Conservation (phyloP, 768 basidiomycete genomes). For the Suillus fuscotomentosus region DNA sequence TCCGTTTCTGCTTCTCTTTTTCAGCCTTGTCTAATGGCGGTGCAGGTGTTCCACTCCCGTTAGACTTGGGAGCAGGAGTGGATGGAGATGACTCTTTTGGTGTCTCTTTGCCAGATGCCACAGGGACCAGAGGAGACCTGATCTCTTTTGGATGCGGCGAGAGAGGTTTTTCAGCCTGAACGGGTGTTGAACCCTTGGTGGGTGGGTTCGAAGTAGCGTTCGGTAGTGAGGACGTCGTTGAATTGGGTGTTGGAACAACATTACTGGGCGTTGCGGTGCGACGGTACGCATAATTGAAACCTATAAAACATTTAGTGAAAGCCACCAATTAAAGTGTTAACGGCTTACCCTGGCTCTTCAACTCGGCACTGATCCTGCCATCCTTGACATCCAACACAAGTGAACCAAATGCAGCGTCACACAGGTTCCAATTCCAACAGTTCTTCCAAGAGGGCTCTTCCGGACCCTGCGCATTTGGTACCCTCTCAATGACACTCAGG, state of each 20-base stretch:
- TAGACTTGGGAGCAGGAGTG: conserved; percentile 29
- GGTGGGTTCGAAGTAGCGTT: conserved; percentile 34
- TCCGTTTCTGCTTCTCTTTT: conserved; percentile 56
- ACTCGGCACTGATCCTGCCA: conserved; percentile 87
- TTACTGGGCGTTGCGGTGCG: conserved; percentile 59
- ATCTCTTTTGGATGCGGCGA: conserved; percentile 29
- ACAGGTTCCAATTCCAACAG: conserved; percentile 98
- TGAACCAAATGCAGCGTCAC: conserved; percentile 91
- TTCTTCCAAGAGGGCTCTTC: conserved; percentile 99
- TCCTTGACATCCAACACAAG: conserved; percentile 89
- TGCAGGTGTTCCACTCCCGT: conserved; percentile 29
- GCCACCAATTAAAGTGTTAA: not conserved
- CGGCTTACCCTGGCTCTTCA: conserved; percentile 82
- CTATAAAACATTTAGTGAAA: conserved; percentile 36
- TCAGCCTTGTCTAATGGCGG: conserved; percentile 48
- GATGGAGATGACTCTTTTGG: conserved; percentile 35
- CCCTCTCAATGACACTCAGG: conserved; percentile 75
- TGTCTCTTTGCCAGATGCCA: conserved; percentile 24
- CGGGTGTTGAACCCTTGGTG: conserved; percentile 32
- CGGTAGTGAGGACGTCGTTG: conserved; percentile 51
- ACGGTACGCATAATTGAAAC: conserved; percentile 96
- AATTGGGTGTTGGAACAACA: conserved; percentile 56
- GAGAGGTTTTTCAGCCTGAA: conserved; percentile 35
- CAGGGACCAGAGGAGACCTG: conserved; percentile 35
- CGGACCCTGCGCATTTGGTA: conserved; percentile 55